Evolutionary conservation across 2,329 filamentous ascomycete species (phyloP).

Genomic region (Phialocephala subalpina): DNA sequence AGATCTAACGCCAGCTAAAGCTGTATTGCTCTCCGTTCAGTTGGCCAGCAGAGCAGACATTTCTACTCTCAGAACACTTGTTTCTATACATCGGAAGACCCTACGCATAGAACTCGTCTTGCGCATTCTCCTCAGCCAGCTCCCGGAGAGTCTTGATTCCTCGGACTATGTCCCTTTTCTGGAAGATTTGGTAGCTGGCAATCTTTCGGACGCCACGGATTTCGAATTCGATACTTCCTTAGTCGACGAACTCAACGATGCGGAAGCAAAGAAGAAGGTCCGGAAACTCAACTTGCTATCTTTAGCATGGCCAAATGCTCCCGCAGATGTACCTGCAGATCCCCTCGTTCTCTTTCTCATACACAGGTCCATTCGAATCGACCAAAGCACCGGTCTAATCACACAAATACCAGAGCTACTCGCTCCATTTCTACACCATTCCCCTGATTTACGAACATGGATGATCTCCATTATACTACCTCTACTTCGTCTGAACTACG

Average conservation of each 20-base stretch:
- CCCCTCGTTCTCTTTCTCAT: slow-evolving; percentile 70
- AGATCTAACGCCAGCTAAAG: slow-evolving; percentile 69
- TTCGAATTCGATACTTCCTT: slow-evolving; percentile 59
- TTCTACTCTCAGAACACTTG: slow-evolving; percentile 65
- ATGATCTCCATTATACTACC: slow-evolving; percentile 74
- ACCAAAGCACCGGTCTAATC: slow-evolving; percentile 76
- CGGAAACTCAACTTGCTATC: slow-evolving; percentile 69
- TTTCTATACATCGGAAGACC: slow-evolving; percentile 61
- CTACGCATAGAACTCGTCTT: slow-evolving; percentile 72
- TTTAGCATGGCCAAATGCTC: slow-evolving; percentile 59
- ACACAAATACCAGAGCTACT: slow-evolving; percentile 73
- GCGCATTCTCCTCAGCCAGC: slow-evolving; percentile 77
- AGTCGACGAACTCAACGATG: slow-evolving; percentile 66
- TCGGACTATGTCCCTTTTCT: slow-evolving; percentile 69
- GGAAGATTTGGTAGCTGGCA: slow-evolving; percentile 54
- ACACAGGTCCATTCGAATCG: slow-evolving; percentile 72
- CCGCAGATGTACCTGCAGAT: slow-evolving; percentile 59
- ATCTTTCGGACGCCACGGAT: slow-evolving; percentile 46
- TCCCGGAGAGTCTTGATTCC: slow-evolving; percentile 76
- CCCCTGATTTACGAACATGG: slow-evolving; percentile 70
- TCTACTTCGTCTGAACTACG: slow-evolving; percentile 71
- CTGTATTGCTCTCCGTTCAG: slow-evolving; percentile 76
- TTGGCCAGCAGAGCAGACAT: slow-evolving; percentile 73
- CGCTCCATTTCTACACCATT: slow-evolving; percentile 70
- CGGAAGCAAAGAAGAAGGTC: slow-evolving; percentile 68